Evolutionary conservation across 768 basidiomycete species (phyloP).

Genomic region (Amanita jacksonii): DNA sequence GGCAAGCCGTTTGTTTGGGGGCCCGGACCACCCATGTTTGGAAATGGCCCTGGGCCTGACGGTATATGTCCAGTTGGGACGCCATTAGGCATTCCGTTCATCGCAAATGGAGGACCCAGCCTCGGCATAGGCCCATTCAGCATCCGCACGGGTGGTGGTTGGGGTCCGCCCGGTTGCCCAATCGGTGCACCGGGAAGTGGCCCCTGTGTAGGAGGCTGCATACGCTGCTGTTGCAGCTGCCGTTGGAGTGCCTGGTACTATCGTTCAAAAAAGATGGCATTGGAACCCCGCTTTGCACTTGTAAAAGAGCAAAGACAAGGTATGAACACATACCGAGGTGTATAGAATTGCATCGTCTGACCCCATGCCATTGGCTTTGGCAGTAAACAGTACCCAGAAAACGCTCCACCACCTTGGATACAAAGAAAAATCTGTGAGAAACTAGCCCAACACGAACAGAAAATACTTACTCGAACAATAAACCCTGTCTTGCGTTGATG

Average conservation of each 20-base stretch:
- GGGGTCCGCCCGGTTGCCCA: constrained; percentile 6
- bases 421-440: constrained; percentile 5
- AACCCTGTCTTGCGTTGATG: constrained; percentile 75
- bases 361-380: constrained; percentile 59
- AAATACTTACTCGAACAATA: constrained; percentile 65
- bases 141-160: constrained; percentile 10
- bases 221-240: constrained; percentile 13
- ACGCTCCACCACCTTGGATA: constrained; percentile 75
- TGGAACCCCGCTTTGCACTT: constrained; percentile 7
- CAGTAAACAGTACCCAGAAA: constrained; percentile 79
- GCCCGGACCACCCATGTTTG: constrained; percentile 22
- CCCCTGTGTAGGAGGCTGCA: constrained; percentile 7
- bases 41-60: constrained; percentile 9
- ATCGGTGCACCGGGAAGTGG: background rate
- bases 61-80: constrained; percentile 13
- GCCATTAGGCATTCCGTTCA: constrained; percentile 21
- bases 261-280: constrained; percentile 11
- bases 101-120: constrained; percentile 10
- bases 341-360: constrained; percentile 68
- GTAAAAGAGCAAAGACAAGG: constrained; percentile 12
- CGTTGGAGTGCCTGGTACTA: constrained; percentile 25
- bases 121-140: constrained; percentile 15
- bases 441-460: constrained; percentile 6
- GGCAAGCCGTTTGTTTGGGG: constrained; percentile 37
- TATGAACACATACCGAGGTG: constrained; percentile 43